A percentile compares a stretch with the other conserved stretches of the same genome.
phyloP scores from a whole-genome alignment of 345 rosid genomes.

The Barbarea vulgaris region DNA sequence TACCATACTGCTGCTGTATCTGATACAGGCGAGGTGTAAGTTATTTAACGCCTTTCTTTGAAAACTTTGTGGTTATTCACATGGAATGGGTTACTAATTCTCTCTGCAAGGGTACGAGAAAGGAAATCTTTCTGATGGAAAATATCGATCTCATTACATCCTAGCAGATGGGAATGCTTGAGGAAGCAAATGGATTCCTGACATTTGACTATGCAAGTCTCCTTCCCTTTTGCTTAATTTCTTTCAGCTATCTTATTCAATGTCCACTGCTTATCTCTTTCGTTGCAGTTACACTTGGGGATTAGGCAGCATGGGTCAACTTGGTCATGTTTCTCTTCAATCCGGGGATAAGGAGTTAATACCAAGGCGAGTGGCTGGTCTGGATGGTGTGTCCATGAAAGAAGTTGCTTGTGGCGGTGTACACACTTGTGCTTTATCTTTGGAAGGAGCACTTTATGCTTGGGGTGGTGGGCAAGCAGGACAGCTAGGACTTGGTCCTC shows the following conservation, averaged over 20 bases:
- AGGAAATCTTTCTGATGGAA: conserved; percentile 53
- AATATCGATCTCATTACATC: conserved; percentile 44
- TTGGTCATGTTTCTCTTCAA: conserved; percentile 92
- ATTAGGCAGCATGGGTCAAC: conserved; percentile 88
- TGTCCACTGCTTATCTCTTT: conserved; percentile 38
- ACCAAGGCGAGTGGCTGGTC: conserved; percentile 91
- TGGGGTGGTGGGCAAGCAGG: conserved; percentile 98
- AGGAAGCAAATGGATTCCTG: conserved; percentile 58
- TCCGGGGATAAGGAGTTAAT: conserved; percentile 84
- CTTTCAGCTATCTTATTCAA: conserved; percentile 29
- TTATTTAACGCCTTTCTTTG: conserved; percentile 55
- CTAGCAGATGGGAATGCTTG: conserved; percentile 62
- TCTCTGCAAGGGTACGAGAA: conserved; percentile 52
- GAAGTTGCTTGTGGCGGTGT: conserved; percentile 92
- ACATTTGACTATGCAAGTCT: conserved; percentile 66
- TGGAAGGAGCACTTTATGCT: conserved; percentile 83
- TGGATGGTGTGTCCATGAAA: conserved; percentile 65
- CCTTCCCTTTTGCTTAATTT: conserved; percentile 45
- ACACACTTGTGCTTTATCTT: conserved; percentile 84
- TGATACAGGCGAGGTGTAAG: conserved; percentile 97
- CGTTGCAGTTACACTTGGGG: conserved; percentile 93
- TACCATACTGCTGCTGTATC: conserved; percentile 94
- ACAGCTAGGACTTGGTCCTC: conserved; percentile 92
- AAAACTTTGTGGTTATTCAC: conserved; percentile 49
- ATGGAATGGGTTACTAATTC: conserved; percentile 49